Evolutionary conservation across 805 yeast genomes (phyloP).

Genomic region (Metschnikowia lachancei): DNA sequence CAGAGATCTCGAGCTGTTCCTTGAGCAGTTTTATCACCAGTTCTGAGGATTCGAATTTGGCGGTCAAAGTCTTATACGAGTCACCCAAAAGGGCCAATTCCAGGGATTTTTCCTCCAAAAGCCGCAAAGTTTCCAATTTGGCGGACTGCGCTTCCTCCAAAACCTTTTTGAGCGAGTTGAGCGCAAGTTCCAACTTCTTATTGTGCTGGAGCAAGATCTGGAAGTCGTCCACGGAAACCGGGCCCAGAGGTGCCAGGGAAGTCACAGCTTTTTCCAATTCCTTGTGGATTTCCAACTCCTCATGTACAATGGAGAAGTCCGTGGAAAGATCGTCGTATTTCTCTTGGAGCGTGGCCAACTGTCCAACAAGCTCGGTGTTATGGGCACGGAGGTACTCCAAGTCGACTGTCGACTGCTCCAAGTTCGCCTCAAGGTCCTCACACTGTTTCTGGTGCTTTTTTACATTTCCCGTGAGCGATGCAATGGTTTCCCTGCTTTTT

Average conservation of each 20-base stretch:
- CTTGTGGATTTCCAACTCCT: slow-evolving; percentile 36
- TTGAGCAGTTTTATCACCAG: slow-evolving; percentile 27
- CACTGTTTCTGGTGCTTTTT: not conserved
- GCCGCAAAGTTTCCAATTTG: slow-evolving; percentile 21
- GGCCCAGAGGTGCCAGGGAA: slow-evolving; percentile 16
- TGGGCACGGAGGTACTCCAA: slow-evolving; percentile 40
- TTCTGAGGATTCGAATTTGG: slow-evolving; percentile 23
- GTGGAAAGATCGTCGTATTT: slow-evolving; percentile 30
- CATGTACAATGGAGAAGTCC: slow-evolving; percentile 33
- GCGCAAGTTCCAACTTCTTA: slow-evolving; percentile 40
- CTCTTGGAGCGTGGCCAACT: slow-evolving; percentile 24
- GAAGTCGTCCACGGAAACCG: slow-evolving; percentile 20
- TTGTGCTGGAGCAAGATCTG: slow-evolving; percentile 31
- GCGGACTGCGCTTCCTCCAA: slow-evolving; percentile 25
- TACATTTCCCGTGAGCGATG: slow-evolving; percentile 17
- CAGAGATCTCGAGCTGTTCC: slow-evolving; percentile 32
- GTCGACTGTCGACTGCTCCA: slow-evolving; percentile 42
- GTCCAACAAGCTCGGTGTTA: slow-evolving; percentile 28
- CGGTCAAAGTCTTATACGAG: slow-evolving; percentile 3
- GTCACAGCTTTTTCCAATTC: slow-evolving; percentile 36
- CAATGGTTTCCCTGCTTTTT: slow-evolving; percentile 21
- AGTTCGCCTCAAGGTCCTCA: slow-evolving; percentile 19
- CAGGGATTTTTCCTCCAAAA: slow-evolving; percentile 3
- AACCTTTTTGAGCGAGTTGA: slow-evolving; percentile 30
- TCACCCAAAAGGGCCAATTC: not conserved